Base-by-base conservation (phyloP, 352 stramenopile species). In the Blastocystis sp. region DNA sequence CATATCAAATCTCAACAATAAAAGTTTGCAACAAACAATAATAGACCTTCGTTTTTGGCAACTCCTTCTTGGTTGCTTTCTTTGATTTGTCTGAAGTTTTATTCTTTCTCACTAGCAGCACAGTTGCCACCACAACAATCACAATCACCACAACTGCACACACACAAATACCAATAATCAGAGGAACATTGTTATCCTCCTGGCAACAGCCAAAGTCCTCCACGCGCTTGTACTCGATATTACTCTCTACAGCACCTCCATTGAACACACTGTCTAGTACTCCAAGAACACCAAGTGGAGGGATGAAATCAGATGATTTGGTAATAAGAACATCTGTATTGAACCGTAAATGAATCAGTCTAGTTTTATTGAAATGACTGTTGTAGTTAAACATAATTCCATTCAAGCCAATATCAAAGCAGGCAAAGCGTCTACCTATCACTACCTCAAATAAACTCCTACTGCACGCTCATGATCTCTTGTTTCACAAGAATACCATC, bases 361-460 rank as follows among this genome's bases (percentile, higher is more conserved):
- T 45, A 0, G 43, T 64, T 53, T 81, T 81, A 41, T 81, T 81
- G 69, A 81, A 81, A 62, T 81, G 69, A 0, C 41, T 26, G 43
- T 81, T 63, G 69, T 81, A 81, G 4, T 63, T 64, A n/a, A 63
- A 65, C 69, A 81, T 81, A 30, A 81, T 81, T 30, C 69, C 69
- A 16, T 64, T 64, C 13, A 9, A n/a, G 16, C 69, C 69, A 18
- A 64, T 45, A 81, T 81, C 41, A 18, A 81, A 45, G 50, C 69
- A 81, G 34, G 43, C 37, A 5, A 81, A 24, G 6, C 64, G 8
- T 34, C 69, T 81, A 62, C 8, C 0, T 16, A 8, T 13, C 64
- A 24, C 11, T 5, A 4, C 0, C n/a, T 26, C 16, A 7, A n/a
- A 39, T 2, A 16, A 37, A 63, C 62, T 20, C 18, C 7, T 81